Base-by-base conservation (phyloP, 352 stramenopile genomes). In the Globisporangium canariense region DNA sequence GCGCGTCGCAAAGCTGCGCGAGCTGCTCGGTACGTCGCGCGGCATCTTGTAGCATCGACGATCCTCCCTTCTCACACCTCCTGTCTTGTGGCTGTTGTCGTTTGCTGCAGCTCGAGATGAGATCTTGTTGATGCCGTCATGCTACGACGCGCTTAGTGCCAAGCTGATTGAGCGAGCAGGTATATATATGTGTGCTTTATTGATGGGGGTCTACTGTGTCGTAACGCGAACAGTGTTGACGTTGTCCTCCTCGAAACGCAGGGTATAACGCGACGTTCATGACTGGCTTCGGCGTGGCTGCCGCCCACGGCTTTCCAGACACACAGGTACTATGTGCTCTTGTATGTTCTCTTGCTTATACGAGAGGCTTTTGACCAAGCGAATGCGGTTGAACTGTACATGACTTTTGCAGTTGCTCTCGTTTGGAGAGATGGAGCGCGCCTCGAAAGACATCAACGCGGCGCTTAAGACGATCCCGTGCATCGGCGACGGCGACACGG, bases 231-330 rank as follows among this genome's bases (percentile, higher is more conserved):
- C 41, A 36, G 41, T 47, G 41, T 16, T 47, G 41, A 47, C 13
- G 7, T 57, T n/a, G 49, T 36, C 40, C 13, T 30, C 30, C 40
- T 6, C 40, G 8, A 4, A 14, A 22, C 49, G 30, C 13, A 76
- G 89, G 86, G 20, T 98, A 97, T 69, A 73, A 93, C 34, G 77
- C 89, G 22, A 96, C 90, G 7, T 98, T 98, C 71, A 97, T 98
- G 91, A 97, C 90, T 47, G 93, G 93, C 43, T 98, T 97, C 78
- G 89, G 89, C 58, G 90, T 98, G 8, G 94, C 88, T 38, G 92
- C 85, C 18, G 80, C 77, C 0, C 81, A 91, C 58, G 90, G 94
- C 1, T 89, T 95, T 62, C 90, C 93, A 1, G 93, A 98, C 71
- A 97, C 89, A 43, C 90, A 97, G 64, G 73, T 97, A 20, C 60